Evolutionary conservation across 495 filamentous ascomycete genomes (phyloP).

Genomic region (Cercophora scortea): DNA sequence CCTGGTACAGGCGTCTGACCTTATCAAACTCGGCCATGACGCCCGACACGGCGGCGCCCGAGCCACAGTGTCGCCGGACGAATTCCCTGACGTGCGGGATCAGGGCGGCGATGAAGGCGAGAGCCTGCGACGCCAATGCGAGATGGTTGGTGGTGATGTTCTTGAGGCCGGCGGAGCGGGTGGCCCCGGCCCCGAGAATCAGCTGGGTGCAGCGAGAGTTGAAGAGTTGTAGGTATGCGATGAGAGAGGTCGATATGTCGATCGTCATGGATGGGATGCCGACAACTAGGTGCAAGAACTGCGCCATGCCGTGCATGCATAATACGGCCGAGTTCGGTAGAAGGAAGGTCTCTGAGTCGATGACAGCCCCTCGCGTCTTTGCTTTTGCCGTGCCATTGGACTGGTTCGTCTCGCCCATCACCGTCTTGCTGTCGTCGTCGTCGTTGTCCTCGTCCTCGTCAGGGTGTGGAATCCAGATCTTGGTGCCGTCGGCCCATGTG

Average conservation of each 20-base stretch:
- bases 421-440: background rate
- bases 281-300: slow-evolving; percentile 74
- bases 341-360: slow-evolving; percentile 80
- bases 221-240: slow-evolving; percentile 72
- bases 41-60: slow-evolving; percentile 33
- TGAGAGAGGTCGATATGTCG: slow-evolving; percentile 62
- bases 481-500: slow-evolving; percentile 62
- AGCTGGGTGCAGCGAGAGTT: slow-evolving; percentile 90
- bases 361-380: slow-evolving; percentile 62
- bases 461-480: slow-evolving; percentile 57
- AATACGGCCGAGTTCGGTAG: slow-evolving; percentile 74
- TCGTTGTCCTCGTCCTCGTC: slow-evolving; percentile 24
- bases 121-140: slow-evolving; percentile 80
- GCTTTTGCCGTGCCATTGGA: slow-evolving; percentile 46
- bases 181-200: slow-evolving; percentile 91
- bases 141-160: slow-evolving; percentile 97
- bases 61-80: slow-evolving; percentile 66
- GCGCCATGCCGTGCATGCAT: slow-evolving; percentile 71
- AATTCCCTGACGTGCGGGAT: slow-evolving; percentile 91
- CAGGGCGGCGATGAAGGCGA: slow-evolving; percentile 79
- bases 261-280: slow-evolving; percentile 80
- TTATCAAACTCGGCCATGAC: slow-evolving; percentile 90
- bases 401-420: slow-evolving; percentile 10
- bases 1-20: slow-evolving; percentile 77
- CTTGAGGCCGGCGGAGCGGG: slow-evolving; percentile 80